Evolutionary conservation across 306 rosid genomes (phyloP), one percentile per base, ranked within the genome.

Genomic region (Sechiopsis laciniata): DNA sequence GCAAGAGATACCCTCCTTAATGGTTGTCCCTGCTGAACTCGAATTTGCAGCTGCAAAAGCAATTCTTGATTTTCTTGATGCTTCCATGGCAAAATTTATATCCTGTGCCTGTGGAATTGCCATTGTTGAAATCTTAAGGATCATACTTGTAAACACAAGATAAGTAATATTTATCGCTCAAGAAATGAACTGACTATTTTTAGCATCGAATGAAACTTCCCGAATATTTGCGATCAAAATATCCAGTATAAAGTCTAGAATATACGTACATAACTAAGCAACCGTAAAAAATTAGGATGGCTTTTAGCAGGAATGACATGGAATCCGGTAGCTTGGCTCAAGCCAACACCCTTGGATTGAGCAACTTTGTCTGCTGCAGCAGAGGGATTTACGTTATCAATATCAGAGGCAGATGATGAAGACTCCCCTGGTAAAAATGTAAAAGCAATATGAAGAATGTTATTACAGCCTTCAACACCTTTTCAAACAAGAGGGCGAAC

Each of bases 321-420:
- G 73, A 72, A 82, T 75, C 95, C 91, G 80, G 87, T 86, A 80
- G 87, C 85, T 78, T 85, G 96, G 65, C 97, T 89, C 24, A 96
- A 87, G 77, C 82, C 81, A 76, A 85, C 79, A 75, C 87, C 90
- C 83, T 85, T 95, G 69, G 85, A 76, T 77, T 85, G 62, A 74
- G 84, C 79, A 64, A 81, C 85, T 83, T 87, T 95, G 76, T 91
- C 97, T 20, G 72, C 80, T 37, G 78, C 71, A 48, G 90, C 73
- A 65, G 89, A 80, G 88, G 91, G 89, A 85, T 91, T 95, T 69
- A 91, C 83, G 86, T 95, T 91, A 85, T 95, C 99, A 74, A 95
- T 88, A 74, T 95, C 99, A 70, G 99, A 95, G 76, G 97, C 95
- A 48, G 99, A 89, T 14, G 99, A 95, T 24, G 99, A 97, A 77